Evolutionary conservation across 176 grass and related monocot species (phyloP), one percentile per base, ranked within the genome.

Genomic region (Hsuehochloa calcarea): DNA sequence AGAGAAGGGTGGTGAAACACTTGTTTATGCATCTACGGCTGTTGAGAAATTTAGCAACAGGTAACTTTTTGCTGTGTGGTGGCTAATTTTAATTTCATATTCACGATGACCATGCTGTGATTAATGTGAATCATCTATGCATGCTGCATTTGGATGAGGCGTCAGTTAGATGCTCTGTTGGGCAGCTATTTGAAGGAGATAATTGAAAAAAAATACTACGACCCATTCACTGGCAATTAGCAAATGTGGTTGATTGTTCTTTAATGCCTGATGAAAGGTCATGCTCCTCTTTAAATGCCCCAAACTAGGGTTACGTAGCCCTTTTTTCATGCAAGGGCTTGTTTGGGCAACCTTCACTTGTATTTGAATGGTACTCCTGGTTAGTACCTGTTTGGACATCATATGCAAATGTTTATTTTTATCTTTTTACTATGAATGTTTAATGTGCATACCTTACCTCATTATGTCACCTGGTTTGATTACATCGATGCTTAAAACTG

Each of bases 1-100:
- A 64, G 96, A 96, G 59, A 99, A 96, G 82, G 96, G 89, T 0
- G 92, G 88, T 40, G 96, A 99, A 61, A 99, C 93, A 69, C 96
- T 99, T 87, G 91, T 99, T 35, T 92, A 94, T 86, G 91, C 96
- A 84, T 95, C 91, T 10, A 89, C 89, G 64, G 88, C 96, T 74
- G 86, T 99, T 35, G 96, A 99, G 74, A 99, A 99, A 80, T 99
- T 99, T 68, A 99, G 93, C 88, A 94, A 94, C 86, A 99, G 96
- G 96, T 96, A 86, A 79, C 23, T 41, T 79, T 58, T 91, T 78
- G 4, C 35, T 76, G 15, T 86, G 44, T 49, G 26, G 3, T 85
- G 20, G 34, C 38, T 65, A 68, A 39, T 72, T 72, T 84, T 27
- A 26, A 13, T 47, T 80, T 63, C 13, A 14, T 74, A 44, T 76